phyloP scores from a whole-genome alignment of 208 protist species.

The Phytomonas francai region DNA sequence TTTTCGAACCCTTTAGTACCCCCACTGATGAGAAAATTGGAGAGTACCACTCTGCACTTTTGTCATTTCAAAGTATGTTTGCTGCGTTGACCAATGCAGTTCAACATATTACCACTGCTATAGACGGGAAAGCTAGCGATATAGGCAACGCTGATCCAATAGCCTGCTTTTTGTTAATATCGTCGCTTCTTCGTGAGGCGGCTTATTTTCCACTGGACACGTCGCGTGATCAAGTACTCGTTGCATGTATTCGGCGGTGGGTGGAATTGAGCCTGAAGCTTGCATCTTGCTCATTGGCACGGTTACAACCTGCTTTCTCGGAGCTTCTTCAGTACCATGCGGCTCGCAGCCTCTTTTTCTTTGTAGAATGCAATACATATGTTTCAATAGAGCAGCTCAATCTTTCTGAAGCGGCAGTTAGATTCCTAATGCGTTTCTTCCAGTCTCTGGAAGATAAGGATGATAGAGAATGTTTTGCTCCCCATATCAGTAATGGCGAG shows the following conservation, averaged over 20 bases:
- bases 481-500: background rate
- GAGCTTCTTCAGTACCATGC: conserved; percentile 12
- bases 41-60: background rate
- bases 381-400: conserved; percentile 23
- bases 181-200: background rate
- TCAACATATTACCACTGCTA: background rate
- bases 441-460: background rate
- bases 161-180: background rate
- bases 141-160: background rate
- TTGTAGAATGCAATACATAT: conserved; percentile 25
- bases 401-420: background rate
- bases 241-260: conserved; percentile 53
- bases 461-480: background rate
- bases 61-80: background rate
- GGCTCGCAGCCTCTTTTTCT: conserved; percentile 23
- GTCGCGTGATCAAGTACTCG: conserved; percentile 26
- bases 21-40: background rate
- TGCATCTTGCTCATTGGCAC: background rate
- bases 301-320: background rate
- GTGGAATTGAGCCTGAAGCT: conserved; percentile 31
- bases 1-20: background rate
- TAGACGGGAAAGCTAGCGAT: background rate
- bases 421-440: background rate
- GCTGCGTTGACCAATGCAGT: background rate
- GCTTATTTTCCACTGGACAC: conserved; percentile 7